Base-by-base conservation (phyloP, 345 rosid species). In the Excoecaria cochinchinensis region DNA sequence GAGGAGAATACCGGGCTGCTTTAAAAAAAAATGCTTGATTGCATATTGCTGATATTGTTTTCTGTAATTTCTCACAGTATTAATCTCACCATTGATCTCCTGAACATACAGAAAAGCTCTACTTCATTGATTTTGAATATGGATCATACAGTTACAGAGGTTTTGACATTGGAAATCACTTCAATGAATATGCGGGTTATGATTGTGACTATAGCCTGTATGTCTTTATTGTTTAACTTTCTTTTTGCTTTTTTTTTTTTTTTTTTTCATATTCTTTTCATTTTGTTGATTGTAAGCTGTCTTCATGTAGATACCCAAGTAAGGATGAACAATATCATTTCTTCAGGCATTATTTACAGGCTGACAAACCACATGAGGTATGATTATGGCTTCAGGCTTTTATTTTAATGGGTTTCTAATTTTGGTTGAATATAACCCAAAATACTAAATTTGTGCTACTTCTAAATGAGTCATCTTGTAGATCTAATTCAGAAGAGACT, bases 61-160 rank as follows among this genome's bases (percentile, higher is more conserved):
- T 46, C 7, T 71, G 21, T 25, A 6, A 44, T 63, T 31, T 31
- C 22, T 63, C 38, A 21, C 80, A 53, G 51, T 71, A 56, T 47
- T 80, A 62, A 77, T 74, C 31, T 83, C 60, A 53, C 57, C 50
- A 62, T 53, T 80, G 46, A 15, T 78, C 66, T 74, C 60, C 12
- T 79, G 36, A 68, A 80, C 74, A 70, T 72, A 25, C 86, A 95
- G 99, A 84, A 87, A 89, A 85, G 74, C 96, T 91, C 60, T 88
- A 93, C 88, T 53, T 95, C 78, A 95, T 95, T 70, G 99, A 95
- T 85, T 95, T 95, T 67, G 99, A 93, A 86, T 91, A 95, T 38
- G 96, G 97, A 13, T 93, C 99, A 53, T 93, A 95, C 90, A 93
- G 82, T 80, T 91, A 89, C 82, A 88, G 98, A 87, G 98, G 98